Base-by-base conservation (phyloP, 2,329 filamentous ascomycete species). In the Fusarium longipes region DNA sequence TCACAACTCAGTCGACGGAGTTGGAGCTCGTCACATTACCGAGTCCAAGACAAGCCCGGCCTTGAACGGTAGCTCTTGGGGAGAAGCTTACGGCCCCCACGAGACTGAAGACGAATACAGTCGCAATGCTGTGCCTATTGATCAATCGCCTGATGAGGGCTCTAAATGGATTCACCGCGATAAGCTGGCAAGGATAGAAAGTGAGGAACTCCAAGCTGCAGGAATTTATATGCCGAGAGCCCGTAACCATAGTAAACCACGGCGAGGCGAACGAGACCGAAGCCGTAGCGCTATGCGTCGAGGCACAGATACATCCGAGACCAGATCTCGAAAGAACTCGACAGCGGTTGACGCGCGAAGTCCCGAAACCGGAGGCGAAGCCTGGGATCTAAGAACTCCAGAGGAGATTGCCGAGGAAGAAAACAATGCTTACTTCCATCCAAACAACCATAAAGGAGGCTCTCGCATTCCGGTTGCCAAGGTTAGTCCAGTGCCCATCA, bases 401-500 rank as follows among this genome's bases (percentile, higher is more conserved):
- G 92, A 94, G 70, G 93, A 97, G 75, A 91, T 92, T 63, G 89
- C 90, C 42, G 82, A 87, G 71, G 83, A 86, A 76, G 78, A 86
- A 74, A 81, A 80, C 38, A 81, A 82, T 45, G 74, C 78, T 52
- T 88, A 87, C 67, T 86, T 82, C 72, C 77, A 83, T 70, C 78
- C 80, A 74, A 86, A 79, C 79, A 86, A 71, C 68, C 81, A 76
- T 73, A 91, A 85, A 79, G 86, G 83, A 81, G 87, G 80, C 81
- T 97, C 95, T 42, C 89, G 93, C 53, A 97, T 99, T 75, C 96
- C 96, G 2, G 85, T 98, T 35, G 89, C 93, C 29, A 94, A 93
- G 72, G 82, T 86, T 15, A 97, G 93, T 75, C 91, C 92, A 3
- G 86, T 88, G 20, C 93, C 93, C 12, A 89, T 96, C 59, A 87